Base-by-base conservation (phyloP, 2,329 filamentous ascomycete genomes). In the Ascochyta fabae region DNA sequence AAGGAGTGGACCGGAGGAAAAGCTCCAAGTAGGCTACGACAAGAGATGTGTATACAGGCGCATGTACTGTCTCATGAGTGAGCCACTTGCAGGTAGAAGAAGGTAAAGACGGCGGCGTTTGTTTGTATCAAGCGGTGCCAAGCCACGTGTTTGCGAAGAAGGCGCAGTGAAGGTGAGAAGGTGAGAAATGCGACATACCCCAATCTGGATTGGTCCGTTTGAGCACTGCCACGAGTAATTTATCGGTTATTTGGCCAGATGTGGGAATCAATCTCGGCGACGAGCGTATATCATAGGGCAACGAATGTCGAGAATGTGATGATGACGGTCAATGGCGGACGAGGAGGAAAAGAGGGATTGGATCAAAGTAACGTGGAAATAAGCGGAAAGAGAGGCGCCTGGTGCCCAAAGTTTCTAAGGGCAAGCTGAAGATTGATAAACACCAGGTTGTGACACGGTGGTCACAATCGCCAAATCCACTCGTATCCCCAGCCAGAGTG, bases 1-100 rank as follows among this genome's bases (percentile, higher is more conserved):
- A 75, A 74, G n/a, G 73, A 75, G 67, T 66, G 71, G 60, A 71
- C 51, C 60, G 70, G 71, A 73, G 67, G 60, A 50, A 51, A 26
- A 43, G 48, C 69, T 67, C 70, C 70, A 48, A 60, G 59, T 65
- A 59, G 45, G 59, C 48, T 53, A 57, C 53, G 52, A 46, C 56
- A 67, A 66, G 42, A 66, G 60, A 46, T 52, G 23, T 48, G 57
- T 47, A 29, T 36, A 27, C 6, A 27, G 42, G 53, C 39, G 46
- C 48, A n/a, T 62, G 26, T 34, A 44, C 42, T 61, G 41, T 52
- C 23, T 59, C 56, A 64, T 53, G 9, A 43, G 62, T 65, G 53
- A 56, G 58, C 53, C 48, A 49, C 54, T 56, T 57, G 48, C 19
- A 56, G 51, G 47, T 50, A 38, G 53, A 48, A 42, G 22, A 56